These are phyloP conservation scores for Globisporangium paddicum DNA, from an alignment of 352 stramenopile species.

Conservation along the genomic window DNA sequence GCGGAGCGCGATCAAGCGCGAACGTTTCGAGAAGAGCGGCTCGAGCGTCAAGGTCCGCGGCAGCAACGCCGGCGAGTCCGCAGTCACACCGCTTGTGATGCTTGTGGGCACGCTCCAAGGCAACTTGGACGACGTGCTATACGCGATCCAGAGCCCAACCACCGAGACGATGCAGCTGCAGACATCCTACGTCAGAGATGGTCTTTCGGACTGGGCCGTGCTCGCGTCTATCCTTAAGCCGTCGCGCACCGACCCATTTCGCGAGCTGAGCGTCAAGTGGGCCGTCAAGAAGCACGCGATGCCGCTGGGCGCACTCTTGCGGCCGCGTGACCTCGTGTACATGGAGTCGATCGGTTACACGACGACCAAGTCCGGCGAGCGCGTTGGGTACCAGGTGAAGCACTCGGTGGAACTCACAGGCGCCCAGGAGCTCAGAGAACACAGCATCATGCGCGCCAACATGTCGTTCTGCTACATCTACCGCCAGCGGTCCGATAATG, in stretches of 20 bases:
- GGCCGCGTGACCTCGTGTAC: conserved; percentile 58
- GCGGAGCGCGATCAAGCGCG: conserved; percentile 1
- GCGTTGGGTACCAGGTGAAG: conserved; percentile 57
- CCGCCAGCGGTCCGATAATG: conserved; percentile 37
- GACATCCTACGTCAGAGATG: conserved; percentile 46
- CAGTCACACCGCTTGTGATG: conserved; percentile 8
- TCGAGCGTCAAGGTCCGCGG: conserved; percentile 4
- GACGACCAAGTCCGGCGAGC: conserved; percentile 30
- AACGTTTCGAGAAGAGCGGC: conserved; percentile 11
- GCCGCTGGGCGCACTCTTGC: conserved; percentile 34
- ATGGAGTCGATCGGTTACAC: conserved; percentile 49
- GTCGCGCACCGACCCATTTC: conserved; percentile 36
- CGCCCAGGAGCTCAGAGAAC: conserved; percentile 25
- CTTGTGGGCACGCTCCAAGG: conserved; percentile 14
- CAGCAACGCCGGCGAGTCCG: background rate
- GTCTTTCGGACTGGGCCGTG: conserved; percentile 42
- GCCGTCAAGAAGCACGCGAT: conserved; percentile 39
- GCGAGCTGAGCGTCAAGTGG: conserved; percentile 47
- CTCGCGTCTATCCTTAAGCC: conserved; percentile 33
- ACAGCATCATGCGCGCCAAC: conserved; percentile 38
- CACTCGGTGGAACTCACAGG: conserved; percentile 59
- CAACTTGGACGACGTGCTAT: conserved; percentile 16
- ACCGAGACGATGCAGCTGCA: conserved; percentile 47
- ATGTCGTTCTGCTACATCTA: conserved; percentile 52
- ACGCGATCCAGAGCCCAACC: conserved; percentile 17